Conservation (phyloP, 495 filamentous ascomycete species). For the Lophiostoma macrostomum region DNA sequence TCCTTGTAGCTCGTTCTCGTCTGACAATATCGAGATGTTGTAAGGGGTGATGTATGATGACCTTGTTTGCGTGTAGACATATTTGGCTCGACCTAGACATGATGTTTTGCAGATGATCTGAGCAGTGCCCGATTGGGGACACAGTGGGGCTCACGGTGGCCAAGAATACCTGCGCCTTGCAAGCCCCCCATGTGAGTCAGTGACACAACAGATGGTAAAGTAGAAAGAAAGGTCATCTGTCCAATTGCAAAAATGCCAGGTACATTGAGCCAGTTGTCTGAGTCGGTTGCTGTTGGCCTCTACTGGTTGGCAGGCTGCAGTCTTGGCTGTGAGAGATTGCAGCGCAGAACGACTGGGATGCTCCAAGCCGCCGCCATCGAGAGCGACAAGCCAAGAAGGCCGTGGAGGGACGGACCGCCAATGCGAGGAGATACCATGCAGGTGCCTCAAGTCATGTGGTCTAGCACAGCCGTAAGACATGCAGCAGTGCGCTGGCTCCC, state of each 20-base stretch:
- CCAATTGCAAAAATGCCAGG: slow-evolving; percentile 5
- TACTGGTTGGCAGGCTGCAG: neutral
- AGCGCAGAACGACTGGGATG: too few species aligned
- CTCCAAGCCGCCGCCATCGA: neutral
- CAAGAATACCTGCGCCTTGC: neutral
- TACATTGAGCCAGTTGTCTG: neutral
- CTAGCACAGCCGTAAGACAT: slow-evolving; percentile 7
- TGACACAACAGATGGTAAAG: neutral
- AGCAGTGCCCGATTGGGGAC: too few species aligned
- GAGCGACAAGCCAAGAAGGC: neutral
- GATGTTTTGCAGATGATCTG: too few species aligned
- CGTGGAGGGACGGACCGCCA: slow-evolving; percentile 23
- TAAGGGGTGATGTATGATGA: too few species aligned
- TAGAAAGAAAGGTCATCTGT: neutral
- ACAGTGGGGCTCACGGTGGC: too few species aligned
- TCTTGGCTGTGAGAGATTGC: too few species aligned
- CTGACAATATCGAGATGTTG: too few species aligned
- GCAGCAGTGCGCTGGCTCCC: slow-evolving; percentile 16
- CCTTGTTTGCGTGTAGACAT: too few species aligned
- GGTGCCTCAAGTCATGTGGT: slow-evolving; percentile 22
- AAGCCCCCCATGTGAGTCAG: neutral
- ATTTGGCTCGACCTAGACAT: too few species aligned
- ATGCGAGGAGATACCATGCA: slow-evolving; percentile 22
- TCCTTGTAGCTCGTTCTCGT: too few species aligned
- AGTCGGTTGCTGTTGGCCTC: neutral